Evolutionary conservation across 805 yeast genomes (phyloP).

Genomic region (Candida ortonii): DNA sequence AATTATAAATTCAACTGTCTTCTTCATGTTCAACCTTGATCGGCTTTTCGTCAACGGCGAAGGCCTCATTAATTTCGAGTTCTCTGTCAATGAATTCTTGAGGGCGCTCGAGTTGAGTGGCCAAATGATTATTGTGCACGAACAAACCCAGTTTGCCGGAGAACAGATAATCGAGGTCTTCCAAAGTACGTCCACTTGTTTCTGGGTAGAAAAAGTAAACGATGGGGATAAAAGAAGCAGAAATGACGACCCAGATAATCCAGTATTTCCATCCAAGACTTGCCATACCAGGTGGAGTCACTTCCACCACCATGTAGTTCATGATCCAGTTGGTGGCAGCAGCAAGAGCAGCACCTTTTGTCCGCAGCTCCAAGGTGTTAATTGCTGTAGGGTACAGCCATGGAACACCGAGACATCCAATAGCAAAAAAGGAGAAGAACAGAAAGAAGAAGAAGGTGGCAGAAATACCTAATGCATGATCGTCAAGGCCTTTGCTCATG

Average conservation of each 20-base stretch:
- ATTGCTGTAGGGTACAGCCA: conserved; percentile 26
- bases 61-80: conserved; percentile 7
- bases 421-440: conserved; percentile 35
- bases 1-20: background rate
- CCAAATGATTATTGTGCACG: conserved; percentile 9
- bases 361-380: conserved; percentile 27
- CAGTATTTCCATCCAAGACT: conserved; percentile 16
- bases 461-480: conserved; percentile 33
- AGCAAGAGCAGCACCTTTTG: conserved; percentile 27
- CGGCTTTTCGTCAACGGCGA: conserved; percentile 4
- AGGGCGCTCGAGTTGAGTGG: conserved; percentile 12
- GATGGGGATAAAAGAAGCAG: conserved; percentile 9
- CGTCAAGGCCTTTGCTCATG: conserved; percentile 26
- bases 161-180: conserved; percentile 31
- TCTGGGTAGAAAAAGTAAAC: conserved; percentile 42
- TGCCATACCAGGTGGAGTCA: conserved; percentile 14
- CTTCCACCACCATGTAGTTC: conserved; percentile 15
- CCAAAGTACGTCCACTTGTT: conserved; percentile 45
- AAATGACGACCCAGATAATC: conserved; percentile 17
- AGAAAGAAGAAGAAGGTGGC: conserved; percentile 36
- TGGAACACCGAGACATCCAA: conserved; percentile 25
- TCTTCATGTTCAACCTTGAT: conserved; percentile 5
- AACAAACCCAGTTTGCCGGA: conserved; percentile 7
- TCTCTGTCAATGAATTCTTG: conserved; percentile 16
- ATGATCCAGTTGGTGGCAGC: conserved; percentile 30